Evolutionary conservation across 352 stramenopile genomes (phyloP).

Genomic region (Discostella stelligera): DNA sequence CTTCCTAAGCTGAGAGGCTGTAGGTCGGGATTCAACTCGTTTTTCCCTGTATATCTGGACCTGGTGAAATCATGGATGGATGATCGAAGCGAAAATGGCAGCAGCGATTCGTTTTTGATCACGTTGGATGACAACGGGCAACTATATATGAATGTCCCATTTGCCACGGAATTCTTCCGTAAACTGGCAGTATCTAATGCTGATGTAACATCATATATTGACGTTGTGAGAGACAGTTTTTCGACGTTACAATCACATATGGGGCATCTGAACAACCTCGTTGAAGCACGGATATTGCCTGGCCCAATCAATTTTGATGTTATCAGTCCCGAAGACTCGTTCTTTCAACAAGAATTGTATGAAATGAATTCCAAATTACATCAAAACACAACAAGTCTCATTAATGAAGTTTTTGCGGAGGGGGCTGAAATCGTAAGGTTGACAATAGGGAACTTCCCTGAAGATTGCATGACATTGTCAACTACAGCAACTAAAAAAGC

Average conservation of each 20-base stretch:
- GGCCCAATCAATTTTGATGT: constrained; percentile 30
- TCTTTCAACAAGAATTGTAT: constrained; percentile 31
- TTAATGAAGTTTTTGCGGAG: constrained; percentile 31
- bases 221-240: constrained; percentile 13
- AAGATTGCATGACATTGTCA: constrained; percentile 13
- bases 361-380: constrained; percentile 31
- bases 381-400: constrained; percentile 10
- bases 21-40: constrained; percentile 51
- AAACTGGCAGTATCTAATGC: constrained; percentile 27
- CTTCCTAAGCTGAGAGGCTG: constrained; percentile 61
- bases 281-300: constrained; percentile 57
- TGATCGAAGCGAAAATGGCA: constrained; percentile 7
- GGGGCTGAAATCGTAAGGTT: constrained; percentile 38
- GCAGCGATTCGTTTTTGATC: constrained; percentile 49
- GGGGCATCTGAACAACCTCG: constrained; percentile 54
- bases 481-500: not conserved
- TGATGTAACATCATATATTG: constrained; percentile 7
- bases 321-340: constrained; percentile 6
- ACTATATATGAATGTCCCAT: constrained; percentile 58
- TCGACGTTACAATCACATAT: constrained; percentile 27
- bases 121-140: constrained; percentile 54
- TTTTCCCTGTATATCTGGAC: constrained; percentile 52
- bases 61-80: constrained; percentile 33
- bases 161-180: constrained; percentile 67
- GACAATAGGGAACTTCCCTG: constrained; percentile 28